Base-by-base conservation (phyloP, 345 rosid species). In the Anacardium occidentale region DNA sequence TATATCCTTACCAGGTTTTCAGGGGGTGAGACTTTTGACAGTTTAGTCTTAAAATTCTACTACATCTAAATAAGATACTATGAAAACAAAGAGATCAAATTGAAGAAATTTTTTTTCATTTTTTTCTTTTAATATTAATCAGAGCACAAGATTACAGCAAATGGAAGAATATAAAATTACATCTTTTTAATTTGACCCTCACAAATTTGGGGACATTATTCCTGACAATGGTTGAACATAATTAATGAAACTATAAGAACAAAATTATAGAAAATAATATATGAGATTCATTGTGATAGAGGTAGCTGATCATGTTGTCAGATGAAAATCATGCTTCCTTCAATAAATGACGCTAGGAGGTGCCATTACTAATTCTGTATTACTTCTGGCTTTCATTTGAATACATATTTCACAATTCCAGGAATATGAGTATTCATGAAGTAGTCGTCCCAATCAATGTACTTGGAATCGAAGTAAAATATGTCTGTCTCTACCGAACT, bases 401-500 rank as follows among this genome's bases (percentile, higher is more conserved):
- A 82, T 15, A 76, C 86, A 53, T 87, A 73, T 34, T 78, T 83
- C 3, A 83, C 81, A 37, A 91, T 59, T 5, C 97, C 96, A 14
- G 96, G 92, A 60, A 91, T 68, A 74, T 91, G 96, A 74, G 53
- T 76, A 2, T 79, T 81, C 45, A 50, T 67, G 74, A 91, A 68
- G 75, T 91, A 94, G 66, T 86, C 84, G 0, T 84, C 87, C 98
- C 97, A 94, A 5, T 86, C 69, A 50, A 94, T 79, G 74, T 52
- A 40, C 37, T 74, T 86, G 3, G 96, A 86, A 71, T 92, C 91
- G 26, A 91, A 90, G 67, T 78, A 82, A 66, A 86, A 85, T 45
- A 52, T 52, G 37, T 67, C 69, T 0, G 50, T 17, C 71, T 91
- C 87, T 18, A 51, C 29, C 1, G 81, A 75, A 13, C 69, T 74